Evolutionary conservation across 1,284 basidiomycete species (phyloP), one percentile per base, ranked within the genome.

Genomic region (Agroathelia rolfsii): DNA sequence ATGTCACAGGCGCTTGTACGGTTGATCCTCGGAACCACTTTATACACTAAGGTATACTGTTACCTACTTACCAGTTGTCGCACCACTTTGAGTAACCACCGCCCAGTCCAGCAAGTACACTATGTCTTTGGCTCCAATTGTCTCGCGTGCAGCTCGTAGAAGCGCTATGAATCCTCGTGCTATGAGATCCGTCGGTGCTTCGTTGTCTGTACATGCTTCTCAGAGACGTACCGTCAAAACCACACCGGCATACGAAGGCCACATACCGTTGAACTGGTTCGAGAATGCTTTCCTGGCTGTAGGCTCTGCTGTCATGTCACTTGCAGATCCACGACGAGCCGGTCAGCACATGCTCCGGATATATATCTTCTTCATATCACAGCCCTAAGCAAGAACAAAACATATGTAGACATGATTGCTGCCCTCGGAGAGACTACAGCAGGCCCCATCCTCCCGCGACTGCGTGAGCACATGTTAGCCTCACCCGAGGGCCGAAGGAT

Each of bases 391-490:
- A 20, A 26, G 32, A 30, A 24, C 30, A 29, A 23, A 26, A 42
- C 31, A 17, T 29, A 32, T 40, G 21, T 47, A 90, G 92, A 96
- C 55, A 88, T 96, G 79, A 74, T 97, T 26, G 92, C 93, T 13
- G 83, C 86, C 5, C 69, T 95, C 6, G 87, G 84, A 15, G 93
- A 97, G 58, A 87, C 87, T 0, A 90, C 89, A 0, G 84, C 88
- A 6, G 79, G 84, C 2, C 73, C 79, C 0, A 79, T 81, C 40
- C 68, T 98, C n/a, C 75, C 83, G 3, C 66, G 71, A 24, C 61
- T 97, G 32, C 76, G 89, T 24, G 79, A 86, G 38, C 58, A 60
- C 25, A 92, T 97, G 86, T 69, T 85, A 1, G 65, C 70, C 23
- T 80, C 79, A 45, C 59, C 75, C 5, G 89, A 92, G 56, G 90